Evolutionary conservation across 2,329 filamentous ascomycete genomes (phyloP), one percentile per base, ranked within the genome.

Genomic region (Akanthomyces lecanii): DNA sequence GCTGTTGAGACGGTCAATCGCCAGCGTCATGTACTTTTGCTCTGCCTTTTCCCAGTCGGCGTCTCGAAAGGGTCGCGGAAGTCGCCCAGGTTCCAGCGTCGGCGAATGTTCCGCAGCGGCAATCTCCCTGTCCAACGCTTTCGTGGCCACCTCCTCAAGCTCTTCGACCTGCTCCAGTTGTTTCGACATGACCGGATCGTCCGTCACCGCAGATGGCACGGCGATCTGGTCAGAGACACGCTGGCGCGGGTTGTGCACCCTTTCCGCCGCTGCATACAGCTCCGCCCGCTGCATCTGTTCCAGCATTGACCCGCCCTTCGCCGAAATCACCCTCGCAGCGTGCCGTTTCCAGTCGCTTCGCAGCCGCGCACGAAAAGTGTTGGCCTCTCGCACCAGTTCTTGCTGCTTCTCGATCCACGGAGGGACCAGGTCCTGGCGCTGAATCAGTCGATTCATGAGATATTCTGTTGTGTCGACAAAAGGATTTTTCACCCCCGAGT

Each of bases 401-500:
- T 98, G 94, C 74, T 99, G 95, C 77, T 97, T 98, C 76, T 99
- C 95, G 64, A 99, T 98, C 95, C 95, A 99, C 0, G 94, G 94
- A 0, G 95, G 95, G 0, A 96, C 91, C 64, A 98, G 91, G 23
- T 97, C 93, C 75, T 99, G 95, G 64, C 90, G 89, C 77, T 97
- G 91, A 66, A 99, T 97, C 79, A 98, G 97, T 77, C 96, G 95
- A 77, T 99, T 98, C 89, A 98, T 89, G 69, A 98, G 91, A 73
- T 97, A 97, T 75, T 98, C 94, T 0, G 95, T 98, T 0, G 94
- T 98, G 71, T 98, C 92, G 63, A 98, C 86, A 71, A 96, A 98
- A 0, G 95, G 92, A 68, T 89, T 96, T 68, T 89, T 89, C 1
- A 91, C 90, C 67, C 91, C 87, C 57, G 90, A 79, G 68, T 98